Evolutionary conservation across 2,329 filamentous ascomycete species (phyloP), one percentile per base, ranked within the genome.

Genomic region (Drechslerella stenobrocha): DNA sequence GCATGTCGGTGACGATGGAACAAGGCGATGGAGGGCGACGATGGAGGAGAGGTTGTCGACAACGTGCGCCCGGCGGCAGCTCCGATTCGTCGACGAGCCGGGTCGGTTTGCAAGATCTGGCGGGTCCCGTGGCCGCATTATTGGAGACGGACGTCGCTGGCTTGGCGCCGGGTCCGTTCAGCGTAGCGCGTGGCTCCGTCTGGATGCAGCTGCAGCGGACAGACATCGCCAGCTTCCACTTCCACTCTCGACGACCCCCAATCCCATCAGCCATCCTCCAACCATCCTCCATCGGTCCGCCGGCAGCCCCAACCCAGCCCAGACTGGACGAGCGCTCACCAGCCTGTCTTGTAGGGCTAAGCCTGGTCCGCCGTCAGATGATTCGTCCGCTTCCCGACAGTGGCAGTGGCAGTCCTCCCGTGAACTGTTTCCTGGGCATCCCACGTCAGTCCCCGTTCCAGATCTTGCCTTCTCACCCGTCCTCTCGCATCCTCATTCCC

Each of bases 1-100:
- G 50, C 55, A 67, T 60, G 9, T 52, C 20, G 7, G 2, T 40
- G 32, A 24, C 8, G 28, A 26, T 22, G 20, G 24, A 18, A 24
- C 9, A 24, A 15, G 20, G 28, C 47, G 30, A 5, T 5, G 11
- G 23, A 44, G 11, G 23, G 50, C 35, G 32, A 18, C 20, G 18
- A 28, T 22, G 24, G 45, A 18, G 22, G 22, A n/a, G 5, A 20
- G 42, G 9, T 4, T 5, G 18, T 8, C 2, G 23, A 35, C 37
- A 67, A 60, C 63, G 63, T 67, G 63, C 32, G 50, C 55, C 56
- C 63, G 55, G 55, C 40, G 63, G 5, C 26, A 23, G 24, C 48
- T 67, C 55, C 63, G 55, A 67, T 67, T 67, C 63, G 63, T 42
- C 55, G 20, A 20, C 15, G n/a, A 7, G 13, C 15, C n/a, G 9